Evolutionary conservation across 345 rosid genomes (phyloP).

Genomic region (Trapa bicornis): DNA sequence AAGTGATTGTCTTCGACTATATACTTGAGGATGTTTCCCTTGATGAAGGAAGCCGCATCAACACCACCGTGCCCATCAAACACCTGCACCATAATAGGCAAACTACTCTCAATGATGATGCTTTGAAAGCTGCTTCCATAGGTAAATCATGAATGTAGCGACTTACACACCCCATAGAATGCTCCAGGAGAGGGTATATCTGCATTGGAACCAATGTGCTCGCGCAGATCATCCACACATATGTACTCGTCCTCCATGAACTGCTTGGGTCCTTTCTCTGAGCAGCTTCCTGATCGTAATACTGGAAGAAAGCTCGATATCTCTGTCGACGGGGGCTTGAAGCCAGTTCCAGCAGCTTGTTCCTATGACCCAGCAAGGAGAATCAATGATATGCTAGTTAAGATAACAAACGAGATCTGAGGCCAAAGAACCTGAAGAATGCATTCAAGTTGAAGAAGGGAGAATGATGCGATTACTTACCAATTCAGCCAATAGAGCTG

Average conservation of each 20-base stretch:
- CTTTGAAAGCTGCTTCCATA: no score
- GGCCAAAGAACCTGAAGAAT: no score
- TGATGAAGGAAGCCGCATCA: constrained; percentile 43
- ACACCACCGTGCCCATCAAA: constrained; percentile 80
- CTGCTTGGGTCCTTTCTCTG: constrained; percentile 20
- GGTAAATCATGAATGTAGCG: neutral
- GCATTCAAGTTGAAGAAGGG: neutral
- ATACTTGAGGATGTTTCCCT: constrained; percentile 47
- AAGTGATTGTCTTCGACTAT: constrained; percentile 58
- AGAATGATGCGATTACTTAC: constrained; percentile 21
- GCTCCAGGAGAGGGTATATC: constrained; percentile 44
- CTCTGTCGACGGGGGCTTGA: constrained; percentile 32
- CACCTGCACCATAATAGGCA: constrained; percentile 23
- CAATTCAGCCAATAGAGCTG: constrained; percentile 46
- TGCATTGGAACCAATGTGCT: constrained; percentile 28
- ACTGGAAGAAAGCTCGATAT: constrained; percentile 45
- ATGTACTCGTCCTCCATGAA: no score
- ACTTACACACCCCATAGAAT: constrained; percentile 75
- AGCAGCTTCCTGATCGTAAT: constrained; percentile 76
- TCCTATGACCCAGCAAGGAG: constrained; percentile 28
- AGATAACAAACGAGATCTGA: neutral
- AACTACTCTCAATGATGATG: no score
- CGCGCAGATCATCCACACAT: constrained; percentile 48
- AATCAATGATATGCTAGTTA: neutral
- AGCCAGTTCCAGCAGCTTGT: constrained; percentile 32